Evolutionary conservation across 371 early-diverging fungal species (phyloP).

Genomic region (Choanephora cucurbitarum): DNA sequence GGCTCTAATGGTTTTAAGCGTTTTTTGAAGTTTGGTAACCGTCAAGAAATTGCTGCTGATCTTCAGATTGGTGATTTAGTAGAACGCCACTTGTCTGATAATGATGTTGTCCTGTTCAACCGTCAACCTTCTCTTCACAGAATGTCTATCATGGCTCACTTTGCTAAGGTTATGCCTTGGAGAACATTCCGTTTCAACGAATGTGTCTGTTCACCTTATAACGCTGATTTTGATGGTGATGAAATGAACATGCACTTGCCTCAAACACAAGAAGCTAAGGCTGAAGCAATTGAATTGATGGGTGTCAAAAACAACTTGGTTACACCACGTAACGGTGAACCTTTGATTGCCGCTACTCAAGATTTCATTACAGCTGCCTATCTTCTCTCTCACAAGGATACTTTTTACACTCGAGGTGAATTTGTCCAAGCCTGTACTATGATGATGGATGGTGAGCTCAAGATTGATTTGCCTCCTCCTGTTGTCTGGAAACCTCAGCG

Average conservation of each 20-base stretch:
- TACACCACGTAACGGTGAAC: slow-evolving; percentile 95
- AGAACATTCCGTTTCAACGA: slow-evolving; percentile 99
- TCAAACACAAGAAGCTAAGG: slow-evolving; percentile 98
- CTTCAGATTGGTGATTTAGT: slow-evolving; percentile 94
- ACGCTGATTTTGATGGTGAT: slow-evolving; percentile 99
- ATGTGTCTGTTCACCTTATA: slow-evolving; percentile 99
- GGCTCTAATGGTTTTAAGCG: slow-evolving; percentile 53
- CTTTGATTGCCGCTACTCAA: slow-evolving; percentile 98
- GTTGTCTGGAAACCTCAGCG: slow-evolving; percentile 81
- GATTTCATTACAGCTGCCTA: slow-evolving; percentile 99
- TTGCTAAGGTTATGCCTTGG: slow-evolving; percentile 95
- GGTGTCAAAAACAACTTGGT: slow-evolving; percentile 97
- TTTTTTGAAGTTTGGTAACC: slow-evolving; percentile 77
- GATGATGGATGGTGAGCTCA: slow-evolving; percentile 77
- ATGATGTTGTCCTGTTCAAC: slow-evolving; percentile 99
- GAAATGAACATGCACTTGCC: slow-evolving; percentile 99
- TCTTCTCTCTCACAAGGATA: slow-evolving; percentile 90
- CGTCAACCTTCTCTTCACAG: slow-evolving; percentile 99
- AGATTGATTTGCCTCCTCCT: slow-evolving; percentile 93
- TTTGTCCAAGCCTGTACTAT: slow-evolving; percentile 91
- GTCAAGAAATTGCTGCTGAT: slow-evolving; percentile 69
- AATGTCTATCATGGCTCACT: slow-evolving; percentile 98
- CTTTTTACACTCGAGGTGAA: slow-evolving; percentile 93
- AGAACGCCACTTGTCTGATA: slow-evolving; percentile 95
- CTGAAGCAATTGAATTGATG: slow-evolving; percentile 98